These are phyloP conservation scores for Logfia minima DNA, from an alignment of 129 eudicot species.

Conservation along the genomic window DNA sequence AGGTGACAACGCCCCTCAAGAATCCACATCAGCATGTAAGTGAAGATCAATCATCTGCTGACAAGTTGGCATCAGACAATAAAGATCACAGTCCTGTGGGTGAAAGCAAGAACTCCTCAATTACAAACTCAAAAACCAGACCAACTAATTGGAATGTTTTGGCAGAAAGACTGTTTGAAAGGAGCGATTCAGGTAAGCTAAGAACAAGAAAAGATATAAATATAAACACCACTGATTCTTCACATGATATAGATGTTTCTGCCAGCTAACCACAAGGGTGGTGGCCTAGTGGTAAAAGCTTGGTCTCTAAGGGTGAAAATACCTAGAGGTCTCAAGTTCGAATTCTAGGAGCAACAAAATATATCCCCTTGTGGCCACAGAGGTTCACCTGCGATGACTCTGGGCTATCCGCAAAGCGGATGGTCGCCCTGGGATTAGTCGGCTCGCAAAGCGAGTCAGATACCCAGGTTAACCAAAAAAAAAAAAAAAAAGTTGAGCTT, in stretches of 20 bases:
- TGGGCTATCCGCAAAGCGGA: too few species aligned
- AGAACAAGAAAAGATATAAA: constrained; percentile 30
- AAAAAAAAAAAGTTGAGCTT: constrained; percentile 16
- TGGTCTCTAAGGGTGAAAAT: too few species aligned
- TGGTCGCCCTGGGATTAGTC: too few species aligned
- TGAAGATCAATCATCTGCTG: constrained; percentile 30
- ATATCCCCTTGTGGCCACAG: too few species aligned
- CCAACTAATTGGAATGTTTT: constrained; percentile 56
- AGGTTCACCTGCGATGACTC: too few species aligned
- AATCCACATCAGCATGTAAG: constrained; percentile 32
- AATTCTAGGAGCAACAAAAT: too few species aligned
- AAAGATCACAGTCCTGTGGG: background rate
- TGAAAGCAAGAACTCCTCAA: constrained; percentile 18
- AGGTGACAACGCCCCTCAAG: constrained; percentile 21
- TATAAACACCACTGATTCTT: background rate
- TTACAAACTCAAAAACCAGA: background rate
- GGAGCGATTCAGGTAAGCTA: constrained; percentile 45
- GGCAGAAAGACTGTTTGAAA: constrained; percentile 53
- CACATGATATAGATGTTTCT: constrained; percentile 22
- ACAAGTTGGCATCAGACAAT: constrained; percentile 21
- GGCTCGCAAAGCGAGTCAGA: too few species aligned
- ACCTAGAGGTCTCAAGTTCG: too few species aligned
- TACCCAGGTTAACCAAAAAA: too few species aligned
- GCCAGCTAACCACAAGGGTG: too few species aligned
- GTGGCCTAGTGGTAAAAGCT: too few species aligned